These are phyloP conservation scores for Backusella tuberculispora DNA, from an alignment of 192 early-diverging fungal genomes.

Conservation along the genomic window DNA sequence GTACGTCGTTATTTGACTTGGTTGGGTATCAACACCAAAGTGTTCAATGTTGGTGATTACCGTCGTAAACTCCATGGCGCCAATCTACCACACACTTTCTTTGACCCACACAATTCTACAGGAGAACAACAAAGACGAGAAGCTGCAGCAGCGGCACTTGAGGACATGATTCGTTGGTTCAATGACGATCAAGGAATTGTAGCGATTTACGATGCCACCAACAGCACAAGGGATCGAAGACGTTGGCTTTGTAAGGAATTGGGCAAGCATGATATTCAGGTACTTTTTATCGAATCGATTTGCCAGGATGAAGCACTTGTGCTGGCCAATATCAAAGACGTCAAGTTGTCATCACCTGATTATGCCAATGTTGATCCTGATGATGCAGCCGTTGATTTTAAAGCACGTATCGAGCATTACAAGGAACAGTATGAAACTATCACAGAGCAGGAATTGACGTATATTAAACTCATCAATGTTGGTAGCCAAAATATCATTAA, in stretches of 20 bases:
- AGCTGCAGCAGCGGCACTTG: conserved; percentile 82
- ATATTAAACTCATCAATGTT: conserved; percentile 95
- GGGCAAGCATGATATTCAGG: conserved; percentile 76
- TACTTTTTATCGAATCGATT: conserved; percentile 96
- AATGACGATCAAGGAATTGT: conserved; percentile 80
- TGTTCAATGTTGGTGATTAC: conserved; percentile 99
- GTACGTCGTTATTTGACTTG: conserved; percentile 93
- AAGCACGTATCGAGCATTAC: conserved; percentile 91
- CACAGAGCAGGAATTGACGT: conserved; percentile 72
- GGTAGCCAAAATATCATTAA: conserved; percentile 91
- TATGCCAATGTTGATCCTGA: conserved; percentile 89
- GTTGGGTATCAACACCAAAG: conserved; percentile 90
- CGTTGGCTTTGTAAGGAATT: conserved; percentile 73
- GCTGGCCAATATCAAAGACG: conserved; percentile 91
- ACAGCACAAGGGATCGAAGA: conserved; percentile 86
- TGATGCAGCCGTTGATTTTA: conserved; percentile 90
- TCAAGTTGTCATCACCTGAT: conserved; percentile 95
- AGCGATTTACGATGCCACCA: conserved; percentile 98
- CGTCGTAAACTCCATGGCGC: conserved; percentile 90
- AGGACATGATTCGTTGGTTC: conserved; percentile 95
- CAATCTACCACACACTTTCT: conserved; percentile 81
- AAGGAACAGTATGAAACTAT: conserved; percentile 90
- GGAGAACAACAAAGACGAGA: conserved; percentile 73
- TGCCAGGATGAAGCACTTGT: conserved; percentile 91
- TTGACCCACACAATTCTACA: conserved; percentile 83